Percentiles rank a stretch among this genome's conserved stretches.
Evolutionary conservation across 1,139 yeast species (phyloP).

Genomic region (Sugiyamaella paludigena): DNA sequence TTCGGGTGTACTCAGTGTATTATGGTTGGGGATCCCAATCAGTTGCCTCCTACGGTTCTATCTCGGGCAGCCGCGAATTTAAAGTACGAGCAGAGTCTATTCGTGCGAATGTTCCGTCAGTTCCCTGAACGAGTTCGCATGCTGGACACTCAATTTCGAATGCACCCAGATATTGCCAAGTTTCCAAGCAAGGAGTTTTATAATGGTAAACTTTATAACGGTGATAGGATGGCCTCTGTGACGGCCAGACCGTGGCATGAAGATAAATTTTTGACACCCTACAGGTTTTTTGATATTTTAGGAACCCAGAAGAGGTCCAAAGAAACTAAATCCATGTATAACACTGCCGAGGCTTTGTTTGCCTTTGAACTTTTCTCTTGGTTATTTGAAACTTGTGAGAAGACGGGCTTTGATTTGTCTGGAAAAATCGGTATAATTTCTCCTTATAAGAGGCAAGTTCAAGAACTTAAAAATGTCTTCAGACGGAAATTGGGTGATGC

Average conservation of each 20-base stretch:
- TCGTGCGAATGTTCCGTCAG: conserved; percentile 86
- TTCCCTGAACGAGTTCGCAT: conserved; percentile 62
- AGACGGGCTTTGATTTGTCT: conserved; percentile 51
- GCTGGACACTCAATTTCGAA: conserved; percentile 93
- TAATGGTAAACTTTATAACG: conserved; percentile 67
- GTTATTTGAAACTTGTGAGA: conserved; percentile 31
- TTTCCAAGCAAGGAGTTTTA: conserved; percentile 90
- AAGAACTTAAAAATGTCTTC: conserved; percentile 57
- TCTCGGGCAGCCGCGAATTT: conserved; percentile 81
- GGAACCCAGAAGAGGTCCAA: conserved; percentile 63
- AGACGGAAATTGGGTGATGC: conserved; percentile 56
- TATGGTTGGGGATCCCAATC: conserved; percentile 99
- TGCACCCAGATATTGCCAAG: conserved; percentile 88
- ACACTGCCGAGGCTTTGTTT: conserved; percentile 65
- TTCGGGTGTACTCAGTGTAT: conserved; percentile 90
- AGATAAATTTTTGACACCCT: conserved; percentile 56
- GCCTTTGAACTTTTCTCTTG: conserved; percentile 62
- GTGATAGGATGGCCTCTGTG: conserved; percentile 59
- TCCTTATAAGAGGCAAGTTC: conserved; percentile 88
- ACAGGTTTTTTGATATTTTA: conserved; percentile 70
- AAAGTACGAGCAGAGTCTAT: conserved; percentile 86
- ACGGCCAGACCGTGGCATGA: conserved; percentile 78
- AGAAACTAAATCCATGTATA: conserved; percentile 66
- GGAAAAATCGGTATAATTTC: conserved; percentile 89
- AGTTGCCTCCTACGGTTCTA: conserved; percentile 96